phyloP scores from a whole-genome alignment of 305 asterid species.

The Coffea humblotiana region DNA sequence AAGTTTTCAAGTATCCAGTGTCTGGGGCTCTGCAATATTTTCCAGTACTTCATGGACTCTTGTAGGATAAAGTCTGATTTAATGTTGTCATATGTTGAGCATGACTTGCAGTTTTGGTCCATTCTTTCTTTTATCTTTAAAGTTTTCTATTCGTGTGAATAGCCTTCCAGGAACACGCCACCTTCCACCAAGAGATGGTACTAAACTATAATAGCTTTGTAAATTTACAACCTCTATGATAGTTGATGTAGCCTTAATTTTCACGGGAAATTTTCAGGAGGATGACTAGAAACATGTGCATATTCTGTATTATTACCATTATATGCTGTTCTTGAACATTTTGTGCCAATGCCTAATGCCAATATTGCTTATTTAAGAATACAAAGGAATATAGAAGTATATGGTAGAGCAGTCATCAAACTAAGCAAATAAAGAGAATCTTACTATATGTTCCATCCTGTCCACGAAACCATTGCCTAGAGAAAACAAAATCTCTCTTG shows the following conservation, averaged over 20 bases:
- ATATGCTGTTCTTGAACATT: not conserved
- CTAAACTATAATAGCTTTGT: not conserved
- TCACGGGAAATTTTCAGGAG: not conserved
- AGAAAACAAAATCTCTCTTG: slow-evolving; percentile 85
- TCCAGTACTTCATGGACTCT: not conserved
- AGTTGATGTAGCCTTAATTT: not conserved
- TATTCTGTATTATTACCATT: not conserved
- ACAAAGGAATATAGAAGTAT: not conserved
- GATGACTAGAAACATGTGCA: not conserved
- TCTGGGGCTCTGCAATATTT: not conserved
- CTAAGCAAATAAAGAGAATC: slow-evolving; percentile 24
- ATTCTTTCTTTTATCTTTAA: not conserved
- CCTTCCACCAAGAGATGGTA: not conserved
- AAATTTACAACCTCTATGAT: not conserved
- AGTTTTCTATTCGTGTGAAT: not conserved
- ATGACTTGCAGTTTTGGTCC: not conserved
- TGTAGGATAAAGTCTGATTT: not conserved
- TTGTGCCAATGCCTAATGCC: not conserved
- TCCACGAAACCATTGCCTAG: slow-evolving; percentile 95
- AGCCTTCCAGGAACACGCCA: not conserved
- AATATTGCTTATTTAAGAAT: not conserved
- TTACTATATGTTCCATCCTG: slow-evolving; percentile 98
- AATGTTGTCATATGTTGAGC: not conserved
- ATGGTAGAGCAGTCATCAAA: slow-evolving; percentile 4
- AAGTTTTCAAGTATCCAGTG: not conserved